Evolutionary conservation across 225 moss, liverwort and hornwort genomes (phyloP), one percentile per base, ranked within the genome.

Genomic region (Pseudisothecium myosuroides): DNA sequence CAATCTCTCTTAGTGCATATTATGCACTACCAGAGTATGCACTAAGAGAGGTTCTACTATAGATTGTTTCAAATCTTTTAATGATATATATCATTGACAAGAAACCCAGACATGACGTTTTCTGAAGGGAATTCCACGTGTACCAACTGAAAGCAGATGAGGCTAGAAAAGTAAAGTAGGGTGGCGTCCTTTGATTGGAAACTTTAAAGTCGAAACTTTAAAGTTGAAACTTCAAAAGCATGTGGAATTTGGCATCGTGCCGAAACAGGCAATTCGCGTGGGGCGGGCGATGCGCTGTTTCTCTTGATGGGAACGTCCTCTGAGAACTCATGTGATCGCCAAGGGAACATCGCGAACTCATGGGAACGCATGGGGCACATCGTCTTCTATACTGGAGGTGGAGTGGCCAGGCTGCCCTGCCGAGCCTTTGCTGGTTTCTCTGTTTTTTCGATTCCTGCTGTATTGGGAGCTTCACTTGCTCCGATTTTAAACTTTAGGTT

Each of bases 331-430:
- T 13, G 8, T 4, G 37, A 82, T 41, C 54, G 5, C 6, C 2
- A 8, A 39, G 28, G 63, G 85, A 88, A 58, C 63, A 29, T 1
- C 12, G 12, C 14, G 59, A 78, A 74, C 74, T 0, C 5, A 11
- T 23, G 65, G 43, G 74, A 64, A 58, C 68, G 1, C 1, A 5
- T 2, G 81, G 73, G 89, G 89, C 71, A 89, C 87, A 76, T n/a
- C 64, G 84, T 85, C 89, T 85, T 85, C 52, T 52, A n/a, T n/a
- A 18, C 60, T 56, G 1, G 85, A 76, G 87, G 87, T 92, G 82
- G 89, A 91, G 91, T 92, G 82, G 77, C 77, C 86, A 87, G 84
- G 56, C 87, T 87, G 90, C 90, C 87, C 50, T 80, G 83, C 62
- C 72, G 36, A 83, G 89, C 78, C 19, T 55, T 63, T 43, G 45